These are phyloP conservation scores for Wickerhamomyces queroliae DNA, from an alignment of 805 yeast species.

Conservation along the genomic window DNA sequence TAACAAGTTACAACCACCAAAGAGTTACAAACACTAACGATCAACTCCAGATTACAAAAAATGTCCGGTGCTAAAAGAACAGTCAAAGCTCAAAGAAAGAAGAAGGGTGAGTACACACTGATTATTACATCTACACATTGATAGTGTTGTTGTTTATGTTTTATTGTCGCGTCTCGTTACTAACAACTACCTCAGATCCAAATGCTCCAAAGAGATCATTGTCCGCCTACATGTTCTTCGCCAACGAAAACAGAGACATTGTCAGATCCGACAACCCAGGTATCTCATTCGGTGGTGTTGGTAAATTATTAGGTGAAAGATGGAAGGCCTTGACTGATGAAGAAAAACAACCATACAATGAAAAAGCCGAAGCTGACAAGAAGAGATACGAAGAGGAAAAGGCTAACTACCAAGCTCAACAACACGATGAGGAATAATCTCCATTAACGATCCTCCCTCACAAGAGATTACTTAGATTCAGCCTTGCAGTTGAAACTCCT, in stretches of 20 bases:
- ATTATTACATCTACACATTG: constrained; percentile 1
- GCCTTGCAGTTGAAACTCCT: too few species aligned
- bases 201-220: constrained; percentile 99
- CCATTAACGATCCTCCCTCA: too few species aligned
- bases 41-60: background rate
- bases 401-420: constrained; percentile 54
- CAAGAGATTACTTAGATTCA: too few species aligned
- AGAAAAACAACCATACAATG: constrained; percentile 86
- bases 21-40: background rate
- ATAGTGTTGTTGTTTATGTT: background rate
- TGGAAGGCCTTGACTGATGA: constrained; percentile 89
- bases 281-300: constrained; percentile 91
- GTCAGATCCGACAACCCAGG: constrained; percentile 97
- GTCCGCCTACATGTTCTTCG: constrained; percentile 98
- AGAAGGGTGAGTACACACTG: constrained; percentile 31
- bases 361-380: constrained; percentile 92
- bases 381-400: constrained; percentile 96
- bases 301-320: constrained; percentile 89
- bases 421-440: constrained; percentile 1
- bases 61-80: constrained; percentile 36
- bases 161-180: constrained; percentile 3
- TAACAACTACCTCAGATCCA: constrained; percentile 48
- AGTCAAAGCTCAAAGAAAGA: constrained; percentile 35
- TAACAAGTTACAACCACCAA: background rate
- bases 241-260: constrained; percentile 93